These are phyloP conservation scores for Ailanthus altissimus DNA, from an alignment of 345 rosid species.

Conservation along the genomic window DNA sequence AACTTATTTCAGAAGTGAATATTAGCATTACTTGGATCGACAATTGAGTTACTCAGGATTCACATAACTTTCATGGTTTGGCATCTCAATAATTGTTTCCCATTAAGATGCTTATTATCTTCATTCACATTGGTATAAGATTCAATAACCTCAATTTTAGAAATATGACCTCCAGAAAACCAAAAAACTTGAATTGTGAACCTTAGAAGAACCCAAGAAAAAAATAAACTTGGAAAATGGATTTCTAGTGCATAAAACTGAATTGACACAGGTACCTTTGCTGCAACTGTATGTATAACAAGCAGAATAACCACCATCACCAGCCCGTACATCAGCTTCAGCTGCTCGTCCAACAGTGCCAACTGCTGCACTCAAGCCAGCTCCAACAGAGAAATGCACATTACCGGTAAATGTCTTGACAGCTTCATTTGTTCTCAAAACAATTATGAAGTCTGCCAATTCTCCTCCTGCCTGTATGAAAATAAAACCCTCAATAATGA, in stretches of 20 bases:
- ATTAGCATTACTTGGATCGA: no score
- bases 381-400: conserved; percentile 86
- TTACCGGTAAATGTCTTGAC: conserved; percentile 80
- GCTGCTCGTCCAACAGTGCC: conserved; percentile 76
- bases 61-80: neutral
- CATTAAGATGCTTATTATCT: neutral
- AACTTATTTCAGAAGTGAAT: no score
- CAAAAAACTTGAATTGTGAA: conserved; percentile 6
- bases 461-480: conserved; percentile 90
- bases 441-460: conserved; percentile 86
- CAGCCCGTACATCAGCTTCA: conserved; percentile 92
- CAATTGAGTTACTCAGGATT: neutral
- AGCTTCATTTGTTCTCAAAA: conserved; percentile 82
- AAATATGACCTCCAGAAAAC: neutral
- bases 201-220: neutral
- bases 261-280: conserved; percentile 60
- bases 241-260: neutral
- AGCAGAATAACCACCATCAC: conserved; percentile 92
- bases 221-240: neutral
- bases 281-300: conserved; percentile 98
- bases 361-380: conserved; percentile 91
- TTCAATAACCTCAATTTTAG: neutral
- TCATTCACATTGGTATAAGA: neutral
- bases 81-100: neutral
- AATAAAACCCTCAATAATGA: conserved; percentile 9